These are phyloP conservation scores for Phoenix roebelenii DNA, from an alignment of 176 grass and related monocot species.

Conservation along the genomic window DNA sequence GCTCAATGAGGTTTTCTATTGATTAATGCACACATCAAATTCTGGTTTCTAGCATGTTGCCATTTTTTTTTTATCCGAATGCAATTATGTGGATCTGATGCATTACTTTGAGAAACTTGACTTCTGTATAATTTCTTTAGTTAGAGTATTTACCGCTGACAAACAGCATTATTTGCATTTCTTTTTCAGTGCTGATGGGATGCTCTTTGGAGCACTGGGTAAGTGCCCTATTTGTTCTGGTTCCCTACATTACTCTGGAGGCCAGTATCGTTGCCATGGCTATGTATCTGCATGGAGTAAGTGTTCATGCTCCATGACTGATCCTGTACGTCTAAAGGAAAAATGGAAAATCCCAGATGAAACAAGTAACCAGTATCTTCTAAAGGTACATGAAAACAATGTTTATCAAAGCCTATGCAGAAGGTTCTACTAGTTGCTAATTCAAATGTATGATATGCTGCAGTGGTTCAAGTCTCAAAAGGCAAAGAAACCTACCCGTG, in stretches of 20 bases:
- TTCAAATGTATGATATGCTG: conserved; percentile 5
- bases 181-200: conserved; percentile 68
- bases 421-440: conserved; percentile 13
- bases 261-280: conserved; percentile 69
- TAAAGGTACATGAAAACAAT: conserved; percentile 41
- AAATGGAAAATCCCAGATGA: conserved; percentile 76
- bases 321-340: conserved; percentile 59
- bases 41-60: no score
- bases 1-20: no score
- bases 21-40: no score
- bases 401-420: neutral
- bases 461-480: conserved; percentile 98
- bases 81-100: no score
- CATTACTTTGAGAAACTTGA: no score
- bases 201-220: conserved; percentile 89
- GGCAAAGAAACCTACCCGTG: conserved; percentile 54
- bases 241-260: conserved; percentile 50
- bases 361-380: conserved; percentile 54
- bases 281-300: conserved; percentile 90
- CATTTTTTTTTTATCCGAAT: no score
- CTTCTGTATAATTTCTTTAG: no score
- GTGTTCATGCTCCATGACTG: conserved; percentile 65
- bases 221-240: conserved; percentile 70
- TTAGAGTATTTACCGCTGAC: no score
- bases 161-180: neutral